These are phyloP conservation scores for Oxyria digyna DNA, from an alignment of 148 eudicot species.

Conservation along the genomic window DNA sequence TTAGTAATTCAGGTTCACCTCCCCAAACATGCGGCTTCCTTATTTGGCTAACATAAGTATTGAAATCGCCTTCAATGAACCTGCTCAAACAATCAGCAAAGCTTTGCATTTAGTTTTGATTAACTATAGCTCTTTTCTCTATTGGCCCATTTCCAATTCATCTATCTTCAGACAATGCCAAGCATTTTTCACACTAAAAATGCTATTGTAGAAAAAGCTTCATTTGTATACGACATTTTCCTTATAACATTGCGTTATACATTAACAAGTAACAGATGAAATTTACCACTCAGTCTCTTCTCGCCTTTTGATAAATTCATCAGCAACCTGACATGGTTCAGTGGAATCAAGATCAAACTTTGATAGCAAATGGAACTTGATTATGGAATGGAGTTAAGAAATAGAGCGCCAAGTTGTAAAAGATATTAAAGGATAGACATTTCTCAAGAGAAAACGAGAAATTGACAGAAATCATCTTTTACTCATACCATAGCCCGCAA, in stretches of 20 bases:
- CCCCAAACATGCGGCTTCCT: slow-evolving; percentile 97
- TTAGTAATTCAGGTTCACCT: slow-evolving; percentile 91
- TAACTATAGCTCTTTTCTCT: neutral
- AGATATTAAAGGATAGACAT: neutral
- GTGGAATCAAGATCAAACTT: slow-evolving; percentile 1
- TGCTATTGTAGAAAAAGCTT: too few relatives aligned
- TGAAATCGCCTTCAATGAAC: slow-evolving; percentile 94
- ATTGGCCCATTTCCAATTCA: neutral
- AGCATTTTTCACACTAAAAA: too few relatives aligned
- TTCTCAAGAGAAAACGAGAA: neutral
- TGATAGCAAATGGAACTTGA: neutral
- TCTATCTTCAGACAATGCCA: neutral
- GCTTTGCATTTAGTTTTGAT: neutral
- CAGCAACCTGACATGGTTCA: slow-evolving; percentile 56
- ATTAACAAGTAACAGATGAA: neutral
- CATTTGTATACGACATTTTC: neutral
- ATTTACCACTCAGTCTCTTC: slow-evolving; percentile 91
- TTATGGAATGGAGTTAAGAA: too few relatives aligned
- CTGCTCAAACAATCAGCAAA: slow-evolving; percentile 26
- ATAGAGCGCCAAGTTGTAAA: too few relatives aligned
- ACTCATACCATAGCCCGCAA: slow-evolving; percentile 57
- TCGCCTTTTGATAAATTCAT: slow-evolving; percentile 80
- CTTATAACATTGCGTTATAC: neutral
- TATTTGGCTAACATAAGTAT: slow-evolving; percentile 54
- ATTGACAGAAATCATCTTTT: neutral